These are phyloP conservation scores for Oenanthe javanica DNA, from an alignment of 140 eudicot species.

Conservation along the genomic window DNA sequence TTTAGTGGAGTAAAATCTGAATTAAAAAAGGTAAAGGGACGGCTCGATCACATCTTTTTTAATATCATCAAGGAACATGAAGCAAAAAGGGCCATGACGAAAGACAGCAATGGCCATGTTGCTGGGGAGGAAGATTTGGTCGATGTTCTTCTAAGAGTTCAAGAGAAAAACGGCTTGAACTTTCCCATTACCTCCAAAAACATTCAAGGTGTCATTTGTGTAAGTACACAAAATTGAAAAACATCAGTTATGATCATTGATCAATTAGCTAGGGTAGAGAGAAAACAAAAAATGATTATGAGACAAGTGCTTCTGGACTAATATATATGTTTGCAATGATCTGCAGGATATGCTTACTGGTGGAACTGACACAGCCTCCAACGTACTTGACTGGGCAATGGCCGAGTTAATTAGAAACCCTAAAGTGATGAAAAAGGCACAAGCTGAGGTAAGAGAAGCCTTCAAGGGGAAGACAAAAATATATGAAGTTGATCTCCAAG, in stretches of 20 bases:
- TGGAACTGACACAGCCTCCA: not conserved
- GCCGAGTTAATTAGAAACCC: not conserved
- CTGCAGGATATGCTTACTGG: not conserved
- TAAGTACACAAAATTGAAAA: not conserved
- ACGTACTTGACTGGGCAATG: constrained; percentile 1
- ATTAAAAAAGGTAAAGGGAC: not conserved
- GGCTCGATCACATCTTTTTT: not conserved
- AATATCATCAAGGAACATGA: not conserved
- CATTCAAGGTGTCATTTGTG: constrained; percentile 13
- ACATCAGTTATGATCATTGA: no score
- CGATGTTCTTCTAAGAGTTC: constrained; percentile 16
- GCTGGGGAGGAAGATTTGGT: constrained; percentile 5
- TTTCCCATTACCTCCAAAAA: constrained; percentile 12
- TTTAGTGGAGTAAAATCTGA: not conserved
- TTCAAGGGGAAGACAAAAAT: not conserved
- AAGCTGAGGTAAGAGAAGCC: constrained; percentile 13
- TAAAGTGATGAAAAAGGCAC: not conserved
- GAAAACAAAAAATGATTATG: no score
- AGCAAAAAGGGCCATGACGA: not conserved
- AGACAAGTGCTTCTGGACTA: not conserved
- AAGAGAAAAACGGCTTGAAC: constrained; percentile 2
- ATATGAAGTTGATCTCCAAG: not conserved
- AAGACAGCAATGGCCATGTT: not conserved
- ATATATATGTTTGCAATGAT: not conserved
- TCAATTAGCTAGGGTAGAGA: no score